Evolutionary conservation across 768 basidiomycete species (phyloP), one percentile per base, ranked within the genome.

Genomic region (Hericium coralloides): DNA sequence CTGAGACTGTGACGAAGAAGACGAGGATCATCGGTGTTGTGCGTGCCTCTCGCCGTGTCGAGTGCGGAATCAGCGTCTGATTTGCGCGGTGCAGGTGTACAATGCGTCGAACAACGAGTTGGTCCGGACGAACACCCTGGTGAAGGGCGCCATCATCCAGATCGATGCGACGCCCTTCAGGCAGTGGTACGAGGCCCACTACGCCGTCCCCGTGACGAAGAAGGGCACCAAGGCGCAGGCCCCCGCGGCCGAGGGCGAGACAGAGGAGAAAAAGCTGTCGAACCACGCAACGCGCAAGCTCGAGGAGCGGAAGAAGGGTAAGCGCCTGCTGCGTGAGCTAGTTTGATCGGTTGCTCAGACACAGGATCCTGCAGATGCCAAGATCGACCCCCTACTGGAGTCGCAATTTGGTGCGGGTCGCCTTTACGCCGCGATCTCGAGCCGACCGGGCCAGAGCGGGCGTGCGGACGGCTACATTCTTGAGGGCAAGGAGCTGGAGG

Each of bases 91-190:
- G 4, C 60, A 95, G 93, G 90, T 93, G 51, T 99, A 98, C 84
- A 99, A 98, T 73, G 85, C 97, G 49, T 95, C 97, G 62, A 99
- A 98, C 85, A 99, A 99, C 78, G 97, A 99, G 76, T 85, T 98
- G 69, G 95, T 99, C 70, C 92, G 97, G 67, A 99, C 97, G 68
- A 98, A 99, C 80, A 99, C 97, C 55, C 86, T 99, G 57, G 97
- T 99, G 71, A 98, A 95, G 81, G 80, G 87, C 60, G 89, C 89
- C 64, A 89, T 99, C 76, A 91, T 99, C 74, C 95, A 98, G 73
- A 74, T 99, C 68, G 97, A 99, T 77, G 95, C 97, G 61, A 86
- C 95, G 36, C 97, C 97, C 61, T 99, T 98, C 91, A 85, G 95
- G 64, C 95, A 98, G 78, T 98, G 95, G 95, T 99, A 98, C 71